Evolutionary conservation across 2,329 filamentous ascomycete genomes (phyloP), one percentile per base, ranked within the genome.

Genomic region (Berkeleyomyces basicola): DNA sequence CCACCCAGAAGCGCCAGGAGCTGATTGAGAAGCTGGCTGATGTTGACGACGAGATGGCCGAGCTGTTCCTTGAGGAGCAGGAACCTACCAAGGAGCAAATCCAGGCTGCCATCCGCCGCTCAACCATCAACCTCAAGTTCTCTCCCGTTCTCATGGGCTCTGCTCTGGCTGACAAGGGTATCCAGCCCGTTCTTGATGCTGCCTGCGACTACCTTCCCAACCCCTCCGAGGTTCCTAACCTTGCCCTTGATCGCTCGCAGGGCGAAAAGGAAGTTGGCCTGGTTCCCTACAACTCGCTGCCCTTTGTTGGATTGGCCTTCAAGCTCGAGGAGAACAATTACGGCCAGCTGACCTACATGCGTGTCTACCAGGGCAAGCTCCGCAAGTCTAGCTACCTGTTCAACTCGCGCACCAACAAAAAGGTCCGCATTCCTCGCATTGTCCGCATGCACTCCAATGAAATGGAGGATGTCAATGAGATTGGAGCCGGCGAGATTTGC

Each of bases 361-460:
- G 93, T 68, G 93, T 99, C 64, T 99, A 99, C 77, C 93, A 99
- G 75, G 93, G 93, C 68, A 85, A 85, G 31, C 78, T 99, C 65
- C 86, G 79, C 72, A 97, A 96, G 80, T 89, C 91, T 59, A 82
- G 86, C 71, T 90, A 91, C 72, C 84, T 99, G 62, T 96, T 86
- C 82, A 99, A 97, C 75, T 91, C 91, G 7, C 85, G 91, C 68
- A 95, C 84, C 67, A 88, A 92, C 74, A 96, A 96, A 81, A 96
- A 92, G 78, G 87, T 99, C 72, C 91, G 95, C 75, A 86, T 99
- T 64, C 93, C 93, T 23, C 88, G 92, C 71, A 97, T 99, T 70
- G 93, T 99, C 66, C 90, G 93, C 66, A 99, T 99, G 93, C 93
- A 99, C 78, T 96, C 91, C 55, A 96, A 97, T 72, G 93, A 99